These are phyloP conservation scores for Diutina neorugosa DNA, from an alignment of 1,139 yeast genomes.

Conservation along the genomic window DNA sequence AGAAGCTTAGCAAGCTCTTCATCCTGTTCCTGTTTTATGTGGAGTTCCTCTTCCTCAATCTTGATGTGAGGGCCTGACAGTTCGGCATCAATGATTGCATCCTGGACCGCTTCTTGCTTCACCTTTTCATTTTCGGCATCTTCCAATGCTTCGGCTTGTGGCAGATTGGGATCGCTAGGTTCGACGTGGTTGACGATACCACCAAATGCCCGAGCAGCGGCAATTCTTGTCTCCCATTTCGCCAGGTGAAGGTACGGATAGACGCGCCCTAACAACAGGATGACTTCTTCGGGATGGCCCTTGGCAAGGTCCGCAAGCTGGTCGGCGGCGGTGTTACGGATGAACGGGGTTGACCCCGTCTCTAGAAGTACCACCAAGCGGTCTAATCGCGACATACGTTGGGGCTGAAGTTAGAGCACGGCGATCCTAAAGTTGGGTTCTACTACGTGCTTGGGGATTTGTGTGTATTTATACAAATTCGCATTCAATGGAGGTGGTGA, in stretches of 20 bases:
- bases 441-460: background rate
- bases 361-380: constrained; percentile 72
- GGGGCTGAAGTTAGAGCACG: background rate
- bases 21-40: constrained; percentile 30
- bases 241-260: constrained; percentile 75
- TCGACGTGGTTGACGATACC: constrained; percentile 76
- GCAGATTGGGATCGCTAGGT: constrained; percentile 73
- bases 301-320: constrained; percentile 90
- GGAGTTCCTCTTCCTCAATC: constrained; percentile 15
- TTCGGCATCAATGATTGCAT: constrained; percentile 6
- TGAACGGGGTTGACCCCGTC: constrained; percentile 90
- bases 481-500: background rate
- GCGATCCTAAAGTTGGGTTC: background rate
- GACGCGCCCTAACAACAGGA: constrained; percentile 75
- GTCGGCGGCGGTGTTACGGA: constrained; percentile 94
- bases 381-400: constrained; percentile 43
- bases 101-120: constrained; percentile 6
- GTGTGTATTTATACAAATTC: background rate
- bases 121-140: constrained; percentile 10
- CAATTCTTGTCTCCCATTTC: constrained; percentile 93
- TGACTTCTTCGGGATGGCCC: constrained; percentile 87
- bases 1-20: constrained; percentile 36
- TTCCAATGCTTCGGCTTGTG: constrained; percentile 13
- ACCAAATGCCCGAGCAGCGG: constrained; percentile 93
- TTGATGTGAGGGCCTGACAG: constrained; percentile 9